Base-by-base conservation (phyloP, 345 rosid genomes). In the Kernera saxatilis region DNA sequence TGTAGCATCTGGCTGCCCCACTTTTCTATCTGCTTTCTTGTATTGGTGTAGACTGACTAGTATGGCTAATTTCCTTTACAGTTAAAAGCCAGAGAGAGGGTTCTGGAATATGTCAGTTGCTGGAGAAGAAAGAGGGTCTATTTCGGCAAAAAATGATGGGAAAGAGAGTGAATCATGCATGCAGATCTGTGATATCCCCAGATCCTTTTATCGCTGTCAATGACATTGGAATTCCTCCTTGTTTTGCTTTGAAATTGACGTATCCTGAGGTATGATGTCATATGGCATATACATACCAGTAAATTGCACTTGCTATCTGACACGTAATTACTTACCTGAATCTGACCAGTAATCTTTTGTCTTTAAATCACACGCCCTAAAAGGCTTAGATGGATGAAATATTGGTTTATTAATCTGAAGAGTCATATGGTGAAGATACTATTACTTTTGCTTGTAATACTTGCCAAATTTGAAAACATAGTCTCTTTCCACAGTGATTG, bases 121-220 rank as follows among this genome's bases (percentile, higher is more conserved):
- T 94, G 72, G 99, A 94, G 82, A 94, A 85, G 74, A 94, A 94
- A 77, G 98, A 94, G 80, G 99, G 99, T 59, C 63, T 94, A 54
- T 94, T 91, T 73, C 93, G 99, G 26, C 99, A 94, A 73, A 94
- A 91, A 75, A 83, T 94, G 98, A 94, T 94, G 99, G 99, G 99
- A 67, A 94, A 94, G 85, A 83, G 99, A 80, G 99, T 94, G 56
- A 94, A 94, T 81, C 88, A 82, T 80, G 98, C 99, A 11, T 94
- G 99, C 64, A 85, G 98, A 37, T 94, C 99, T 69, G 99, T 94
- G 54, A 94, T 94, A 76, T 94, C 99, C n/a, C 99, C 99, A 54
- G 99, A 94, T 84, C 97, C 97, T 46, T 91, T 85, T 80, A 75
- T 94, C 30, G 99, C 93, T 27, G 99, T 94, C 40, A 94, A 91